Evolutionary conservation across 176 grass and related monocot species (phyloP).

Genomic region (Canna indica): DNA sequence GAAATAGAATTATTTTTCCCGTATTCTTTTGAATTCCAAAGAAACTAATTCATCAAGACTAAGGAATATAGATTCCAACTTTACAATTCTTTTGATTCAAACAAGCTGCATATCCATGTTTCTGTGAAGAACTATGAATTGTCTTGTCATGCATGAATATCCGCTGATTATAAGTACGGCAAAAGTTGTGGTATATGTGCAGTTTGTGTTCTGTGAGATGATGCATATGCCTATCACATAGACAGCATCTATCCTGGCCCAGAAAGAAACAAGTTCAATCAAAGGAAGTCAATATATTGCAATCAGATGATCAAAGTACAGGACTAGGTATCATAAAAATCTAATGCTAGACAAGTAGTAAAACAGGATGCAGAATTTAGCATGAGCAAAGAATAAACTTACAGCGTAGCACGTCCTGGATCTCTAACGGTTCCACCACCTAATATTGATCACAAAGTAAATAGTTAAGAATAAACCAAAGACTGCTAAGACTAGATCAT

Average conservation of each 20-base stretch:
- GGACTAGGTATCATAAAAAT: not conserved
- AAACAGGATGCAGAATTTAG: not conserved
- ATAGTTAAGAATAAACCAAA: not conserved
- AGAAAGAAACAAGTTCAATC: not conserved
- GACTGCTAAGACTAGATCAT: not conserved
- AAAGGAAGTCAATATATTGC: not conserved
- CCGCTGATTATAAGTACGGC: not conserved
- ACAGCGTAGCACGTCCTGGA: conserved; percentile 10
- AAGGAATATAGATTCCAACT: too few species aligned
- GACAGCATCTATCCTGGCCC: not conserved
- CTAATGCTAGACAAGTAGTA: not conserved
- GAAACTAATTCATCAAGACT: too few species aligned
- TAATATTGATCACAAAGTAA: not conserved
- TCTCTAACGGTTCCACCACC: conserved; percentile 12
- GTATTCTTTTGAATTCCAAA: too few species aligned
- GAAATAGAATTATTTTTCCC: too few species aligned
- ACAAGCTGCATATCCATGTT: not conserved
- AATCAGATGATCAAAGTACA: not conserved
- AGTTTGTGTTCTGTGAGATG: too few species aligned
- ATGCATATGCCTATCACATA: not conserved
- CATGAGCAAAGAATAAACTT: not conserved
- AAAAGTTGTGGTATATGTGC: not conserved
- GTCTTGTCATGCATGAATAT: not conserved
- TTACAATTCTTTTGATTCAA: not conserved
- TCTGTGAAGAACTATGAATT: not conserved